Conservation (phyloP, 2,329 filamentous ascomycete genomes). For the Colletotrichum sojae region DNA sequence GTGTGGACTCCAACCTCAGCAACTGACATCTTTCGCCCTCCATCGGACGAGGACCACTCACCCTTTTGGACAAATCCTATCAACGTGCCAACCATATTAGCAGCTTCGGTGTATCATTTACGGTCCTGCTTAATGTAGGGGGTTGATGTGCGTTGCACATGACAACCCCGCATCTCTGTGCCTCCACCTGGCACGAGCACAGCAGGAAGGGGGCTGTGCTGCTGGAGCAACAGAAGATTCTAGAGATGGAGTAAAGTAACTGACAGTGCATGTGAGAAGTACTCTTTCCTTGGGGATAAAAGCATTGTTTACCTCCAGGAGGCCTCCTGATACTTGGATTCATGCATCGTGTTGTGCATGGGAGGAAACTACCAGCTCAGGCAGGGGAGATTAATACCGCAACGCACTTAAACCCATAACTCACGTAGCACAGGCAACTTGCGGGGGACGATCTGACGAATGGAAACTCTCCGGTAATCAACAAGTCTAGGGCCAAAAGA, state of each 20-base stretch:
- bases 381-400: conserved; percentile 26
- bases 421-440: neutral
- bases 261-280: conserved; percentile 16
- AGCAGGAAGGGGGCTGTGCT: conserved; percentile 10
- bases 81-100: no score
- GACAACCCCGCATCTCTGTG: no score
- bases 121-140: no score
- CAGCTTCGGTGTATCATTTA: no score
- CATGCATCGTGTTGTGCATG: neutral
- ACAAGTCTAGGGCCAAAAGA: neutral
- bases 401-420: conserved; percentile 28
- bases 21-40: no score
- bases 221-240: neutral
- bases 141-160: no score
- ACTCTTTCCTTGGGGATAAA: neutral
- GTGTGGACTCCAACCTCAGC: no score
- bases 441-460: neutral
- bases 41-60: no score
- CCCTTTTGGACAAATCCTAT: no score
- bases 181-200: neutral
- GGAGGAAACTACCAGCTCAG: neutral
- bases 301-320: conserved; percentile 22
- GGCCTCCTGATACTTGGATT: conserved; percentile 16
- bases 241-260: neutral
- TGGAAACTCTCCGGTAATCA: neutral